phyloP scores from a whole-genome alignment of 2,329 filamentous ascomycete species.

The Lasiodiplodia gonubiensis region DNA sequence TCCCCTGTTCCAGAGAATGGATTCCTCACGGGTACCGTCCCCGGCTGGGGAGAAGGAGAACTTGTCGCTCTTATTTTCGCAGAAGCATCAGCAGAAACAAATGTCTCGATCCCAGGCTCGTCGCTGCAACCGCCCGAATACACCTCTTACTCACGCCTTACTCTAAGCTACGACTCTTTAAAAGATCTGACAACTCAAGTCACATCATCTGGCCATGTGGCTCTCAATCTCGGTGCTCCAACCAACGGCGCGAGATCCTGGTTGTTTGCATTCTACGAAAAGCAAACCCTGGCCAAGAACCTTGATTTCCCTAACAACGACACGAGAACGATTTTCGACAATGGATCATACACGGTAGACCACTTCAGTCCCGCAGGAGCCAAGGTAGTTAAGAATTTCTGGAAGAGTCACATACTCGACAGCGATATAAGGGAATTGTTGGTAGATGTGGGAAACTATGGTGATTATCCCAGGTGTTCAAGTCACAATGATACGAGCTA shows the following conservation, averaged over 20 bases:
- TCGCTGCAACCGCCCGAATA: no score
- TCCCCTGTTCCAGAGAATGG: background rate
- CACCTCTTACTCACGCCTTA: background rate
- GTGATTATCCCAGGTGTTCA: background rate
- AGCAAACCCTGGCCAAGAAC: slow-evolving; percentile 14
- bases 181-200: background rate
- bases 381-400: slow-evolving; percentile 44
- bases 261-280: slow-evolving; percentile 24
- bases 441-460: background rate
- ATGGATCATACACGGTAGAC: slow-evolving; percentile 48
- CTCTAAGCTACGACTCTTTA: no score
- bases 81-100: background rate
- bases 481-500: slow-evolving; percentile 39
- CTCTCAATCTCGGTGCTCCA: slow-evolving; percentile 33
- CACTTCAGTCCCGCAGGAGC: slow-evolving; percentile 50
- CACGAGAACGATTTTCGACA: slow-evolving; percentile 39
- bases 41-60: background rate
- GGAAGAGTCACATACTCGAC: background rate
- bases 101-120: background rate
- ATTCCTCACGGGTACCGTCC: background rate
- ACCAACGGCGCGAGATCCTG: slow-evolving; percentile 36
- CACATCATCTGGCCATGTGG: background rate
- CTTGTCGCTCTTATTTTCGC: background rate
- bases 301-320: slow-evolving; percentile 31
- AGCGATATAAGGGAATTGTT: background rate